These are phyloP conservation scores for Scheffersomyces lignicola DNA, from an alignment of 1,139 yeast species.

Conservation along the genomic window DNA sequence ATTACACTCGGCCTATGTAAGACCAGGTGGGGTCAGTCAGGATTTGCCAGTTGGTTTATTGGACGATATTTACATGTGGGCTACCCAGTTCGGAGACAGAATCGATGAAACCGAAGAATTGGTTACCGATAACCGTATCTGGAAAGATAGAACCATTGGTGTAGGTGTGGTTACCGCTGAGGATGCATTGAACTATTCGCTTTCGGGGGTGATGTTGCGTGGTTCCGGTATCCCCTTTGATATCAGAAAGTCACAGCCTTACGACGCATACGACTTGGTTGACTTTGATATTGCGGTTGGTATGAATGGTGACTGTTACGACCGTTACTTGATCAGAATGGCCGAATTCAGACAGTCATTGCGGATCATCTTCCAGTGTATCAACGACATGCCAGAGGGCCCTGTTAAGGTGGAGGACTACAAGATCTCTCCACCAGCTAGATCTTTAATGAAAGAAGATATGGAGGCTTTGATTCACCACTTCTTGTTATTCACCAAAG, in stretches of 20 bases:
- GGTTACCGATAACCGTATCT: slow-evolving; percentile 86
- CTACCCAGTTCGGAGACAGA: slow-evolving; percentile 93
- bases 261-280: slow-evolving; percentile 84
- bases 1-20: slow-evolving; percentile 81
- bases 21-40: slow-evolving; percentile 93
- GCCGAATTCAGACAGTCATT: slow-evolving; percentile 89
- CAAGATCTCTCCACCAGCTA: slow-evolving; percentile 83
- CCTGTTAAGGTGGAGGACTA: slow-evolving; percentile 91
- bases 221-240: slow-evolving; percentile 90
- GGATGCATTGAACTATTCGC: slow-evolving; percentile 79
- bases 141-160: slow-evolving; percentile 85
- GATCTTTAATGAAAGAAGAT: slow-evolving; percentile 82
- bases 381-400: slow-evolving; percentile 90
- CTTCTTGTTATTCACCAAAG: slow-evolving; percentile 84
- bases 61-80: slow-evolving; percentile 95
- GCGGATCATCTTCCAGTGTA: slow-evolving; percentile 86
- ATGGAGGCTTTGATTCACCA: slow-evolving; percentile 93
- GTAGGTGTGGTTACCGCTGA: slow-evolving; percentile 84
- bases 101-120: slow-evolving; percentile 88
- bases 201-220: slow-evolving; percentile 88
- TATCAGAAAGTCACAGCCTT: slow-evolving; percentile 83
- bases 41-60: slow-evolving; percentile 84
- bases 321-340: slow-evolving; percentile 86
- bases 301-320: slow-evolving; percentile 86
- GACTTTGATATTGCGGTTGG: slow-evolving; percentile 91